These are phyloP conservation scores for Talaromyces thailandensis DNA, from an alignment of 495 filamentous ascomycete genomes.

Conservation along the genomic window DNA sequence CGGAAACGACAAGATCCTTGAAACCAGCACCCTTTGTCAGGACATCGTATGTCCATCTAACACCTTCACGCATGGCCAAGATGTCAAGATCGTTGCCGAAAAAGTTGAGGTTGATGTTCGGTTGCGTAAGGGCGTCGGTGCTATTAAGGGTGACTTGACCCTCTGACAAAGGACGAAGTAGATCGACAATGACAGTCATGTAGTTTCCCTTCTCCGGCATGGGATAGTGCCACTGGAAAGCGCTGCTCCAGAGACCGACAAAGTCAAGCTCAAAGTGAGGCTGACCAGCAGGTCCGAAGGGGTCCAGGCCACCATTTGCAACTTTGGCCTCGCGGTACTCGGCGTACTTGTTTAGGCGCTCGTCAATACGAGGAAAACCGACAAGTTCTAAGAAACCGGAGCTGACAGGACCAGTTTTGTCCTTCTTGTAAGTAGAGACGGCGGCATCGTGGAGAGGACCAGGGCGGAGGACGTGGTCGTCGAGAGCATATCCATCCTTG, in stretches of 20 bases:
- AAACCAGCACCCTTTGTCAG: conserved; percentile 30
- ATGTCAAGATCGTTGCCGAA: conserved; percentile 33
- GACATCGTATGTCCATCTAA: conserved; percentile 35
- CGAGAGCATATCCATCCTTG: conserved; percentile 46
- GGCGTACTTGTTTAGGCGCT: conserved; percentile 32
- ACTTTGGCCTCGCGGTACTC: conserved; percentile 42
- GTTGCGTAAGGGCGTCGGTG: conserved; percentile 37
- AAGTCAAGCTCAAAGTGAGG: conserved; percentile 56
- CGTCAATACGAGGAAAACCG: conserved; percentile 48
- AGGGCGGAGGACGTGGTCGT: conserved; percentile 41
- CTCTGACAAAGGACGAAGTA: conserved; percentile 45
- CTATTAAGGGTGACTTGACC: conserved; percentile 43
- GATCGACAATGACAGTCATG: conserved; percentile 52
- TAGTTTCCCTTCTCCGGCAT: conserved; percentile 36
- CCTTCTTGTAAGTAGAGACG: conserved; percentile 33
- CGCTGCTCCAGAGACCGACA: conserved; percentile 17
- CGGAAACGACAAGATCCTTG: conserved; percentile 34
- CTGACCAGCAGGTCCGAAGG: conserved; percentile 50
- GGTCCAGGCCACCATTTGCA: conserved; percentile 43
- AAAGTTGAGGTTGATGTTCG: conserved; percentile 43
- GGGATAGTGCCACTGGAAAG: conserved; percentile 58
- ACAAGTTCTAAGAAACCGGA: conserved; percentile 47
- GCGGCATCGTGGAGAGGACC: conserved; percentile 24
- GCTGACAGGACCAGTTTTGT: conserved; percentile 40
- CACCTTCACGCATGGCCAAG: conserved; percentile 33